Evolutionary conservation across 2,329 filamentous ascomycete species (phyloP).

Genomic region (Epicoccum nigrum): DNA sequence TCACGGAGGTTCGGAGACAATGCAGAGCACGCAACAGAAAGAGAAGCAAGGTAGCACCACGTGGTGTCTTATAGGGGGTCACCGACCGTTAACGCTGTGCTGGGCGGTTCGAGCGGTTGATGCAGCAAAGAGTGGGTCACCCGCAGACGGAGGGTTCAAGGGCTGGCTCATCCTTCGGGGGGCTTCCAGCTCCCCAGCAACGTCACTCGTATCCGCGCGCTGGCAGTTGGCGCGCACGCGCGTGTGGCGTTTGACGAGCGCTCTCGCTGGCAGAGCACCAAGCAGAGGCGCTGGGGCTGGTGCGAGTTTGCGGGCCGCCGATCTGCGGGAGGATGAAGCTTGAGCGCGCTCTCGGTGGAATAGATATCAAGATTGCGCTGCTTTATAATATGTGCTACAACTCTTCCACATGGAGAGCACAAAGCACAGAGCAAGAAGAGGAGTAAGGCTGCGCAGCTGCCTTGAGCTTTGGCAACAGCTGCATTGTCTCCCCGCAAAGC

Average conservation of each 20-base stretch:
- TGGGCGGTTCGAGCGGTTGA: conserved; percentile 40
- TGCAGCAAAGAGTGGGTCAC: conserved; percentile 36
- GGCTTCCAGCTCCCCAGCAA: conserved; percentile 10
- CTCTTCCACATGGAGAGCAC: too few species aligned
- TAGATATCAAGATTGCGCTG: background rate
- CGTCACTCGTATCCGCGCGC: conserved; percentile 11
- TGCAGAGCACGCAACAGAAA: conserved; percentile 1
- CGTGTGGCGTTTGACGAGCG: conserved; percentile 5
- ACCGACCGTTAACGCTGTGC: conserved; percentile 50
- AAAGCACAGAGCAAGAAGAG: background rate
- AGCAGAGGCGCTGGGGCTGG: background rate
- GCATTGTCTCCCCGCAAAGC: too few species aligned
- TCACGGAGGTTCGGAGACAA: background rate
- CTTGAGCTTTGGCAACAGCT: too few species aligned
- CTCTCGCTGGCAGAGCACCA: background rate
- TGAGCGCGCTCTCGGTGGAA: background rate
- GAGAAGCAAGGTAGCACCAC: conserved; percentile 7
- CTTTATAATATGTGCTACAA: too few species aligned
- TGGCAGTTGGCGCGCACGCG: conserved; percentile 14
- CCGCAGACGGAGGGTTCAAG: conserved; percentile 44
- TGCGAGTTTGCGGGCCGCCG: conserved; percentile 4
- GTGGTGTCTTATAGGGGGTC: conserved; percentile 15
- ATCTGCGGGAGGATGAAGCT: background rate
- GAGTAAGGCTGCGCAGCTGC: conserved; percentile 7
- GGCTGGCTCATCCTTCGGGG: conserved; percentile 23